A percentile compares a stretch with the other conserved stretches of the same genome.
Conservation (phyloP, 1,139 yeast genomes). For the Tardiomyces blankii region DNA sequence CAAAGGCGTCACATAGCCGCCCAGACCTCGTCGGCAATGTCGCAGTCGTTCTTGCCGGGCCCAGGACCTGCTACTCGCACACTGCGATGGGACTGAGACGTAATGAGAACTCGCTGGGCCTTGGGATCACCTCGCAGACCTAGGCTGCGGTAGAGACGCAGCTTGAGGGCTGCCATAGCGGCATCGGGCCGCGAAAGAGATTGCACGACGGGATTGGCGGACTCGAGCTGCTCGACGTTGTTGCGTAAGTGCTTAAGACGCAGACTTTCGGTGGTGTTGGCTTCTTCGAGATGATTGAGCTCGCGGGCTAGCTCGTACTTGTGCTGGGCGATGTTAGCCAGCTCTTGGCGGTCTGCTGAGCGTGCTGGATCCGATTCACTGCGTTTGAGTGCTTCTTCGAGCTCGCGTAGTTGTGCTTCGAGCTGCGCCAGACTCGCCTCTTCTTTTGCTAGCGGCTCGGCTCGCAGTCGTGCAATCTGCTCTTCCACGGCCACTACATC, state of each 20-base stretch:
- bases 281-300: neutral
- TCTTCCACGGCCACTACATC: neutral
- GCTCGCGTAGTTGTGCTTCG: neutral
- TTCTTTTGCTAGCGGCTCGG: neutral
- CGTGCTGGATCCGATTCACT: neutral
- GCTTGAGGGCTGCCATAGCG: neutral
- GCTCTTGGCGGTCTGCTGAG: neutral
- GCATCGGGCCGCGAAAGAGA: neutral
- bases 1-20: no score
- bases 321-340: neutral
- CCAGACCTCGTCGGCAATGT: neutral
- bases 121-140: neutral
- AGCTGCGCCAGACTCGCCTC: neutral
- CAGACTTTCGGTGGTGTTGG: neutral
- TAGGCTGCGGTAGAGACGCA: neutral
- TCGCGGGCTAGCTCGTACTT: neutral
- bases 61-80: neutral
- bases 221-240: neutral
- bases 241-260: neutral
- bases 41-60: neutral
- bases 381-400: neutral
- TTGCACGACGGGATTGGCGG: neutral
- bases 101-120: neutral
- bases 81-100: neutral
- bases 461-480: neutral